phyloP scores from a whole-genome alignment of 192 early-diverging fungal species.

The Coemansia sp. region DNA sequence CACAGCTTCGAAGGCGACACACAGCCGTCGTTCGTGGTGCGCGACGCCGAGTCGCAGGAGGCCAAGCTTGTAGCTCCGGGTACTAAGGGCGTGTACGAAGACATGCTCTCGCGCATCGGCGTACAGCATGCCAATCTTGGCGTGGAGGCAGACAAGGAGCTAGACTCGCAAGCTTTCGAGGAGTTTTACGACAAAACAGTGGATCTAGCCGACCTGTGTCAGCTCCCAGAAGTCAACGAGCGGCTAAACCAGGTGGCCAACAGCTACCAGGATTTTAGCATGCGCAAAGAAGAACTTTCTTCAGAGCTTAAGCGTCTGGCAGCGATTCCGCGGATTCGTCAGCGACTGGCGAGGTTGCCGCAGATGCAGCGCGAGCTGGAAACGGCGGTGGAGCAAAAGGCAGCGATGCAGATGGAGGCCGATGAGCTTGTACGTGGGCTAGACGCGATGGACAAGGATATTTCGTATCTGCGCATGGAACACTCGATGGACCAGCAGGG shows the following conservation, averaged over 20 bases:
- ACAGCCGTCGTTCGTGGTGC: conserved; percentile 39
- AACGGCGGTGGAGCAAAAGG: conserved; percentile 15
- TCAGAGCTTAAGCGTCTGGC: conserved; percentile 44
- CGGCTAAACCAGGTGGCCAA: conserved; percentile 53
- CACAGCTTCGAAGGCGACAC: conserved; percentile 46
- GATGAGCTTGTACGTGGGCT: conserved; percentile 18
- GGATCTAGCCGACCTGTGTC: conserved; percentile 50
- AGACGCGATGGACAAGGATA: conserved; percentile 46
- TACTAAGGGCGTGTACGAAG: conserved; percentile 55
- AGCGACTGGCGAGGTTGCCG: conserved; percentile 35
- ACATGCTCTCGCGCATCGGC: conserved; percentile 52
- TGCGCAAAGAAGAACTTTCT: conserved; percentile 46
- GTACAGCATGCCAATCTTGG: conserved; percentile 50
- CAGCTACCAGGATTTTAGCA: conserved; percentile 45
- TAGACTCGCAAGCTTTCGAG: conserved; percentile 50
- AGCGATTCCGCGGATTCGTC: conserved; percentile 41
- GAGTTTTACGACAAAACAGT: conserved; percentile 56
- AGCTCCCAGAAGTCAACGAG: conserved; percentile 52
- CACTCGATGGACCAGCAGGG: conserved; percentile 48
- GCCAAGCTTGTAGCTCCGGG: conserved; percentile 53
- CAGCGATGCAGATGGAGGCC: conserved; percentile 38
- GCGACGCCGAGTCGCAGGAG: conserved; percentile 47
- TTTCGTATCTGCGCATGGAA: conserved; percentile 49
- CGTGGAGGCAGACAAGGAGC: conserved; percentile 34
- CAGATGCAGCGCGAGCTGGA: conserved; percentile 46